phyloP scores from a whole-genome alignment of 441 rosid genomes.

The Mallotus japonicus region DNA sequence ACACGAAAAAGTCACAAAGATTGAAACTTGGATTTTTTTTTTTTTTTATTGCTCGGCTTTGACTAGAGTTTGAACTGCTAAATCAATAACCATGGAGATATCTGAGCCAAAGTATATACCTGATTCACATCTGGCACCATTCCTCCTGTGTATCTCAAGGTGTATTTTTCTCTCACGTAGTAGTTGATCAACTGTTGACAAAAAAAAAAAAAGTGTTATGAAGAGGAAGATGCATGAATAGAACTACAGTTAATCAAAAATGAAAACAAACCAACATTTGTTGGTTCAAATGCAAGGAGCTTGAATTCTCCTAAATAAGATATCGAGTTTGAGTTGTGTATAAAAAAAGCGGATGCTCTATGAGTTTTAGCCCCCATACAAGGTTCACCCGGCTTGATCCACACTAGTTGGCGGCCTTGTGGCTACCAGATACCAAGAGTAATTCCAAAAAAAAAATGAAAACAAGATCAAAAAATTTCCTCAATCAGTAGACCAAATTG shows the following conservation, averaged over 20 bases:
- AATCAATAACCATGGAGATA: neutral
- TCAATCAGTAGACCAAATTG: neutral
- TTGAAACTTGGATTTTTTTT: neutral
- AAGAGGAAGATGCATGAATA: neutral
- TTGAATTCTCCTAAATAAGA: too few species aligned
- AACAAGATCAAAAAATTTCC: neutral
- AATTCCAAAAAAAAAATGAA: neutral
- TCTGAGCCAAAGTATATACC: constrained; percentile 32
- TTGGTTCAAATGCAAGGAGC: too few species aligned
- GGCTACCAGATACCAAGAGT: too few species aligned
- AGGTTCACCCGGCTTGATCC: too few species aligned
- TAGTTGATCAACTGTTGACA: constrained; percentile 67
- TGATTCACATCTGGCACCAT: constrained; percentile 99
- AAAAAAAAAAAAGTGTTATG: neutral
- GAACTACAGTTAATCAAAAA: neutral
- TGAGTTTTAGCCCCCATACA: too few species aligned
- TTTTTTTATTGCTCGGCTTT: too few species aligned
- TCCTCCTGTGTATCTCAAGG: constrained; percentile 98
- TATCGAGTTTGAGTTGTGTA: too few species aligned
- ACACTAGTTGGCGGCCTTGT: too few species aligned
- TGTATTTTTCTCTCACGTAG: constrained; percentile 88
- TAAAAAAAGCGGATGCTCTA: too few species aligned
- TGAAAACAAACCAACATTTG: neutral
- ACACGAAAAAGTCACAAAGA: neutral
- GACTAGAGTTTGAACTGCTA: too few species aligned